These are phyloP conservation scores for Lumnitzera littorea DNA, from an alignment of 345 rosid genomes.

Conservation along the genomic window DNA sequence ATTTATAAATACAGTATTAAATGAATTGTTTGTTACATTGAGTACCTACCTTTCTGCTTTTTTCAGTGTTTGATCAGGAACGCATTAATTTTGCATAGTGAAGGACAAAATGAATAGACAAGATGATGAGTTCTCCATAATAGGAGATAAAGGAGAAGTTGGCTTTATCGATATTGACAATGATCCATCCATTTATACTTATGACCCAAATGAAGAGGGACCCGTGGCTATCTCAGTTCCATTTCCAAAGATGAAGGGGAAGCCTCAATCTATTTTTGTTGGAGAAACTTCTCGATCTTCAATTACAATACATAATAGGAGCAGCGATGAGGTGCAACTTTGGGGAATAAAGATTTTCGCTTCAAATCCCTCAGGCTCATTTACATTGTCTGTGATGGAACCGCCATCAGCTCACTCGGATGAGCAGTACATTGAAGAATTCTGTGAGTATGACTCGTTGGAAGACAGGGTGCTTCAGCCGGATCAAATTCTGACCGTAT, in stretches of 20 bases:
- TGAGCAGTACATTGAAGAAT: conserved; percentile 12
- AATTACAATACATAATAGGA: conserved; percentile 30
- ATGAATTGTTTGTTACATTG: no score
- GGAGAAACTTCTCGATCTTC: conserved; percentile 35
- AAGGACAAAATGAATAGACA: conserved; percentile 6
- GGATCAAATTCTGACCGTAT: conserved; percentile 29
- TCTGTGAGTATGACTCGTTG: conserved; percentile 22
- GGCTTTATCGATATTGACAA: conserved; percentile 42
- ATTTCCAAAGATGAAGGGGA: conserved; percentile 32
- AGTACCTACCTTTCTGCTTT: no score
- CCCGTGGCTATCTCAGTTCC: conserved; percentile 37
- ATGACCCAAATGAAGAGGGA: conserved; percentile 30
- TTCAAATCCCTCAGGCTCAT: conserved; percentile 32
- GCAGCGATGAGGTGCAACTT: conserved; percentile 31
- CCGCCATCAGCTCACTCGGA: conserved; percentile 28
- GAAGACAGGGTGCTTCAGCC: conserved; percentile 56
- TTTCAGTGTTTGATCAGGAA: no score
- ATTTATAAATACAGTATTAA: no score
- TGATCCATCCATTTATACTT: conserved; percentile 29
- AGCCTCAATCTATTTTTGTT: conserved; percentile 32
- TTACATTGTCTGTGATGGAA: conserved; percentile 42
- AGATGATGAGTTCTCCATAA: conserved; percentile 36
- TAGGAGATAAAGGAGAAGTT: conserved; percentile 40
- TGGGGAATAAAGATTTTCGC: conserved; percentile 41
- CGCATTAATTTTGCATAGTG: no score